phyloP scores from a whole-genome alignment of 202 grass and related monocot genomes.

The Bolboschoenoplectus hybrid region DNA sequence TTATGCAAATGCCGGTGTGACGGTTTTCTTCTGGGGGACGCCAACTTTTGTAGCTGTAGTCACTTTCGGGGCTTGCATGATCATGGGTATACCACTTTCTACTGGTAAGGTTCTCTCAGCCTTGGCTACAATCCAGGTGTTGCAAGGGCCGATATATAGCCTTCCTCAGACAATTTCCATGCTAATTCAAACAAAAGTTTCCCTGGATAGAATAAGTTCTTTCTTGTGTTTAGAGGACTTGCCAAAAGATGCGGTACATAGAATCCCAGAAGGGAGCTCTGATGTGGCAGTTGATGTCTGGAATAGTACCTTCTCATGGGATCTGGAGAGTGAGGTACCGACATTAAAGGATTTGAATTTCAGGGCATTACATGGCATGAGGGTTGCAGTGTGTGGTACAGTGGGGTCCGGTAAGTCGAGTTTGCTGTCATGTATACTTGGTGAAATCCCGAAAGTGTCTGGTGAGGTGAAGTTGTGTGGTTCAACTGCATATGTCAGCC shows the following conservation, averaged over 20 bases:
- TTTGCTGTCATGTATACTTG: slow-evolving; percentile 63
- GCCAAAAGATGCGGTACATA: slow-evolving; percentile 50
- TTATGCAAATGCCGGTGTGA: slow-evolving; percentile 50
- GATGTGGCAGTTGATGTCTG: slow-evolving; percentile 55
- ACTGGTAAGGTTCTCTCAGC: slow-evolving; percentile 83
- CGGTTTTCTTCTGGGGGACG: slow-evolving; percentile 54
- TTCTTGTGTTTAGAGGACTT: slow-evolving; percentile 70
- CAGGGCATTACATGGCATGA: slow-evolving; percentile 50
- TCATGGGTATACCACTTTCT: slow-evolving; percentile 74
- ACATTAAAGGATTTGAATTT: slow-evolving; percentile 68
- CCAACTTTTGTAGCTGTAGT: slow-evolving; percentile 77
- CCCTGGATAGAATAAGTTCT: slow-evolving; percentile 72
- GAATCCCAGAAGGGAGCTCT: slow-evolving; percentile 49
- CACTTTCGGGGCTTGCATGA: slow-evolving; percentile 66
- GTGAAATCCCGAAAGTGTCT: slow-evolving; percentile 65
- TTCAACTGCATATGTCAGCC: slow-evolving; percentile 56
- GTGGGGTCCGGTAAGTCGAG: slow-evolving; percentile 86
- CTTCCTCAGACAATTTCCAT: slow-evolving; percentile 68
- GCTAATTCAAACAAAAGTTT: slow-evolving; percentile 84
- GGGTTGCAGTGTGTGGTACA: slow-evolving; percentile 60
- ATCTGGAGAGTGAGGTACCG: slow-evolving; percentile 37
- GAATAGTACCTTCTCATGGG: slow-evolving; percentile 66
- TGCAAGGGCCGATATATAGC: slow-evolving; percentile 75
- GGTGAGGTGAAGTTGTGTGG: slow-evolving; percentile 58
- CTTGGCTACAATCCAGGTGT: slow-evolving; percentile 68